Evolutionary conservation across 345 rosid genomes (phyloP).

Genomic region (Turnera subulata): DNA sequence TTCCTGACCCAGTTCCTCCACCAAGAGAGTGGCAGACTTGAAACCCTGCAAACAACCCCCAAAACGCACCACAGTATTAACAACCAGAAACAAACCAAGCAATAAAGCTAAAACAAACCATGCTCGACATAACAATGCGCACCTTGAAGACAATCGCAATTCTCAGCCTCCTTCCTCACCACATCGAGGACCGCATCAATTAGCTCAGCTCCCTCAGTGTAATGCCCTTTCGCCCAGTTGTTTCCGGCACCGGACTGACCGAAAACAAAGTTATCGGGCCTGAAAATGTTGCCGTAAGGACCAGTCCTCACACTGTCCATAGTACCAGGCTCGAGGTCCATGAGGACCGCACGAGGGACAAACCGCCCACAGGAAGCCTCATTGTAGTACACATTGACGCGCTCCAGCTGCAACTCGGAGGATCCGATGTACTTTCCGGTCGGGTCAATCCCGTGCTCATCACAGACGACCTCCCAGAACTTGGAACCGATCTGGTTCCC

Average conservation of each 20-base stretch:
- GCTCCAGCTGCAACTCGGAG: constrained; percentile 23
- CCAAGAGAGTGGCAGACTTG: constrained; percentile 28
- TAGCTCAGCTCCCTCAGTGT: constrained; percentile 26
- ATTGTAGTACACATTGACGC: constrained; percentile 24
- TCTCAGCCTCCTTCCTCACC: constrained; percentile 27
- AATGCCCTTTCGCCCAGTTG: constrained; percentile 29
- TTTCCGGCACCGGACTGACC: constrained; percentile 31
- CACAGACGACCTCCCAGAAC: constrained; percentile 29
- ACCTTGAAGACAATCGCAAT: constrained; percentile 31
- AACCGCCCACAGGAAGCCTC: constrained; percentile 26
- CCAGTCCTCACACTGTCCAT: constrained; percentile 31
- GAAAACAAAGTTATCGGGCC: constrained; percentile 29
- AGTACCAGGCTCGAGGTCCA: constrained; percentile 31
- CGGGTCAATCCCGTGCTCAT: constrained; percentile 25
- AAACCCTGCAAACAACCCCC: constrained; percentile 10
- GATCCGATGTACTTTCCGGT: constrained; percentile 22
- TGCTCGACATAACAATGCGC: too few relatives aligned
- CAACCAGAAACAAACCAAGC: background rate
- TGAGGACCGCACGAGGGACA: constrained; percentile 27
- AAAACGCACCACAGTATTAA: background rate
- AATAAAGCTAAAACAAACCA: background rate
- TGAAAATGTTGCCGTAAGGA: constrained; percentile 24
- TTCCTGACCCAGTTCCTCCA: constrained; percentile 29
- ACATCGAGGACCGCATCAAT: constrained; percentile 27
- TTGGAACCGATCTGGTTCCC: constrained; percentile 28